Evolutionary conservation across 768 basidiomycete genomes (phyloP).

Genomic region (Serendipita sp.): DNA sequence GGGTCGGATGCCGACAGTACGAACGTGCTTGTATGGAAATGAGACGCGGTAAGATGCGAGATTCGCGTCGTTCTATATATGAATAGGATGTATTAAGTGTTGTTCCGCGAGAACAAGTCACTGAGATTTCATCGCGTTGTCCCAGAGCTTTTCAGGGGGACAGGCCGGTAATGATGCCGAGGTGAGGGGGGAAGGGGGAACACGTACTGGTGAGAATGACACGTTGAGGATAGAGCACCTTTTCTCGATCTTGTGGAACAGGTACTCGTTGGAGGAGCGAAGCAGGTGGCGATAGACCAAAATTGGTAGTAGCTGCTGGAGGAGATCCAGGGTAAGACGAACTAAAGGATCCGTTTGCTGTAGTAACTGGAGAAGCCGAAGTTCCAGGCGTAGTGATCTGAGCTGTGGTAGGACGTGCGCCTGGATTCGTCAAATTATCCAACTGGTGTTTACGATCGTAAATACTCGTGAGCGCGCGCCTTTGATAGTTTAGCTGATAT

Average conservation of each 20-base stretch:
- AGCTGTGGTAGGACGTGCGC: constrained; percentile 10
- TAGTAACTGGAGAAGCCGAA: constrained; percentile 7
- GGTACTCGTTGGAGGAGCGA: neutral
- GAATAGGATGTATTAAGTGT: constrained; percentile 6
- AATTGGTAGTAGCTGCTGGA: constrained; percentile 5
- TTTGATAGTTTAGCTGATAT: neutral
- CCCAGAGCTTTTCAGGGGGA: neutral
- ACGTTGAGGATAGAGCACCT: constrained; percentile 60
- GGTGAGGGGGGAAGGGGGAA: constrained; percentile 11
- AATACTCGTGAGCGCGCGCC: neutral
- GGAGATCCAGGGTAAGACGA: neutral
- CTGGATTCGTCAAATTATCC: constrained; percentile 27
- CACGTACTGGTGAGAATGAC: constrained; percentile 70
- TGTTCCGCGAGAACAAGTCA: constrained; percentile 2
- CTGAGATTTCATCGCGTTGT: constrained; percentile 2
- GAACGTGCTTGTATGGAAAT: neutral
- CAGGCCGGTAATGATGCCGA: neutral
- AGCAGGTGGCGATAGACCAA: constrained; percentile 6
- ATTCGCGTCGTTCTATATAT: constrained; percentile 3
- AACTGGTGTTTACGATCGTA: constrained; percentile 24
- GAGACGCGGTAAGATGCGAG: neutral
- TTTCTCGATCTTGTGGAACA: constrained; percentile 46
- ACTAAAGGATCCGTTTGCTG: constrained; percentile 6
- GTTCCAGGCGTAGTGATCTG: neutral
- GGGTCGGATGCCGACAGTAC: neutral